phyloP scores from a whole-genome alignment of 2,329 filamentous ascomycete genomes.

The Penicillium thymicola region DNA sequence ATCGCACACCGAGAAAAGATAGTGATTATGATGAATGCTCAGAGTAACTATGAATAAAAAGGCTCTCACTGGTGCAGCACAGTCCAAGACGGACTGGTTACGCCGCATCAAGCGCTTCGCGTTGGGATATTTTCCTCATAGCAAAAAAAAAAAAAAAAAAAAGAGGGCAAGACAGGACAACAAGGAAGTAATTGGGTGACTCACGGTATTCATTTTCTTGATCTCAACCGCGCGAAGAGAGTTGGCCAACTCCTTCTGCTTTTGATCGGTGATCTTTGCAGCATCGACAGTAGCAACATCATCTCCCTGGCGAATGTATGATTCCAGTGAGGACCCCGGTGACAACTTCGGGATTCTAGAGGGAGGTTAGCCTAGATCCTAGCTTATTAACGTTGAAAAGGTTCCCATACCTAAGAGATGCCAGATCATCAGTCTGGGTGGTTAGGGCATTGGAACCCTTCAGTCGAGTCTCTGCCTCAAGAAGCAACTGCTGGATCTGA shows the following conservation, averaged over 20 bases:
- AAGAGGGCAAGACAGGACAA: background rate
- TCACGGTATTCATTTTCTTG: constrained; percentile 50
- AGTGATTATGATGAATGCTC: constrained; percentile 41
- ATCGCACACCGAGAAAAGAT: constrained; percentile 1
- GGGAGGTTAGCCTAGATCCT: background rate
- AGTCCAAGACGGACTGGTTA: constrained; percentile 73
- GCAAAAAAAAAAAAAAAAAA: constrained; percentile 27
- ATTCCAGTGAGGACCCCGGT: constrained; percentile 46
- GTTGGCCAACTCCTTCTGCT: constrained; percentile 37
- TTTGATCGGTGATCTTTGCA: constrained; percentile 48
- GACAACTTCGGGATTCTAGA: constrained; percentile 52
- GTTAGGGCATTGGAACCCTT: constrained; percentile 27
- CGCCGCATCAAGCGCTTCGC: constrained; percentile 66
- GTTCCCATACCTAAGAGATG: constrained; percentile 10
- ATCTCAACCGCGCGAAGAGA: constrained; percentile 40
- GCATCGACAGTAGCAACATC: constrained; percentile 54
- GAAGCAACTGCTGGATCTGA: constrained; percentile 61
- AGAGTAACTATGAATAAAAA: constrained; percentile 71
- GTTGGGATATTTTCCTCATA: constrained; percentile 77
- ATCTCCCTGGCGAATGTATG: constrained; percentile 54
- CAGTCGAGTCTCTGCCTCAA: constrained; percentile 61
- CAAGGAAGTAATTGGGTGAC: constrained; percentile 12
- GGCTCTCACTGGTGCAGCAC: constrained; percentile 67
- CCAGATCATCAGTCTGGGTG: constrained; percentile 13
- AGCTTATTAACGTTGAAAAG: background rate